Percentiles rank a stretch among this genome's conserved stretches.
These are phyloP conservation scores for Aspergillus ostianus DNA, from an alignment of 495 filamentous ascomycete genomes.

Conservation along the genomic window DNA sequence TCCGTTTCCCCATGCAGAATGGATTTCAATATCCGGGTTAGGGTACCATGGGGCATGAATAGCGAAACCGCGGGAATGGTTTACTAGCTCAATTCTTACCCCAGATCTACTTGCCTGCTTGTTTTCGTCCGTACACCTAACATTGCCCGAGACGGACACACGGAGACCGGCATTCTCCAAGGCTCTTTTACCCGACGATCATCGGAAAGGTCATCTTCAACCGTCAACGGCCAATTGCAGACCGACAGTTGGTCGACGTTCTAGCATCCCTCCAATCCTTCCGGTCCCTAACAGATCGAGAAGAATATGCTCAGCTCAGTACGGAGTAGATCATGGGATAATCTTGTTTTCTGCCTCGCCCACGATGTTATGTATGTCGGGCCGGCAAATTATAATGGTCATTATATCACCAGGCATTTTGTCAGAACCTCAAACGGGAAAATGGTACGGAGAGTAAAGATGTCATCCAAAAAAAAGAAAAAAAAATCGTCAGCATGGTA, in stretches of 20 bases:
- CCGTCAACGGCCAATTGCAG: background rate
- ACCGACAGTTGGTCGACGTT: conserved; percentile 1
- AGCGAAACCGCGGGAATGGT: background rate
- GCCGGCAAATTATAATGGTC: background rate
- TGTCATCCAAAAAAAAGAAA: background rate
- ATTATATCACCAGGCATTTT: background rate
- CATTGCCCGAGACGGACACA: background rate
- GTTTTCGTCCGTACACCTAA: background rate
- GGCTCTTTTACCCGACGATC: background rate
- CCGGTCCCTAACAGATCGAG: background rate
- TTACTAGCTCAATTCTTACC: background rate
- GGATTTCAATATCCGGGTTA: no score
- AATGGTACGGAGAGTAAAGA: background rate
- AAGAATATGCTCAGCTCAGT: background rate
- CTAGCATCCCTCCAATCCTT: background rate
- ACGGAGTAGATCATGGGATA: background rate
- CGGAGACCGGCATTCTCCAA: background rate
- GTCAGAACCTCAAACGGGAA: background rate
- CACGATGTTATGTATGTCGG: background rate
- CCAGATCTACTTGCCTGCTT: background rate
- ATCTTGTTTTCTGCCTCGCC: conserved; percentile 1
- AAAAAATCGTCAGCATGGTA: background rate
- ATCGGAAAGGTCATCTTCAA: background rate
- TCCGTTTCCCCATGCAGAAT: background rate
- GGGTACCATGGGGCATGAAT: no score